Base-by-base conservation (phyloP, 345 rosid species). In the Pistacia atlantica region DNA sequence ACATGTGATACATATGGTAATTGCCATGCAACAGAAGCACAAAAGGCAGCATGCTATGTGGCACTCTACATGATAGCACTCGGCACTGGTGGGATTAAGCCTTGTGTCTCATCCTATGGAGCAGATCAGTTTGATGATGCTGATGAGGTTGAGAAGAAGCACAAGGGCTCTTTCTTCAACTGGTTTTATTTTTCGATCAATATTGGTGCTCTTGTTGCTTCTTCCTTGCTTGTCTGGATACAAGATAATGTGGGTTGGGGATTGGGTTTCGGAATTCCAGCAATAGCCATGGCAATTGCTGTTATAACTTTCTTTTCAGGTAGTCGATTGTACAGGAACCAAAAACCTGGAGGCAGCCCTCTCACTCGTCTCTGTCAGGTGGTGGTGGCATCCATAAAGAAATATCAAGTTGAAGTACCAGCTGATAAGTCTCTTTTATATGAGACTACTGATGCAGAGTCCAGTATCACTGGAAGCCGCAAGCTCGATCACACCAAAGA, bases 131-230 rank as follows among this genome's bases (percentile, higher is more conserved):
- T 92, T 78, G 91, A 92, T 65, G 89, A 92, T 37, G 78, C 87
- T 3, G 88, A 90, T 37, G 88, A 85, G 61, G 42, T n/a, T 12
- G 92, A 90, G 86, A 90, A 86, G 80, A 86, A 84, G 72, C 76
- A 80, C 4, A 92, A 90, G 73, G 86, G 90, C 55, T 88, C 92
- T 55, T 91, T 90, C 89, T 91, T 90, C 76, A 90, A 84, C 22
- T 91, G 97, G 93, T 91, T 91, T 63, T 91, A 91, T 70, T 83
- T 91, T 79, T 83, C 89, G 1, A 91, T 91, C 72, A 88, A 90
- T 45, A 78, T 91, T 4, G 94, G 94, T 33, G 90, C 94, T 64
- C 90, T 92, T 76, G 68, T 90, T 67, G 92, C 90, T 63, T 69
- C 86, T 64, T 88, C 91, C 16, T 87, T 87, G 65, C 83, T 92